phyloP scores from a whole-genome alignment of 2,329 filamentous ascomycete genomes.

The Fusarium nisikadoi region DNA sequence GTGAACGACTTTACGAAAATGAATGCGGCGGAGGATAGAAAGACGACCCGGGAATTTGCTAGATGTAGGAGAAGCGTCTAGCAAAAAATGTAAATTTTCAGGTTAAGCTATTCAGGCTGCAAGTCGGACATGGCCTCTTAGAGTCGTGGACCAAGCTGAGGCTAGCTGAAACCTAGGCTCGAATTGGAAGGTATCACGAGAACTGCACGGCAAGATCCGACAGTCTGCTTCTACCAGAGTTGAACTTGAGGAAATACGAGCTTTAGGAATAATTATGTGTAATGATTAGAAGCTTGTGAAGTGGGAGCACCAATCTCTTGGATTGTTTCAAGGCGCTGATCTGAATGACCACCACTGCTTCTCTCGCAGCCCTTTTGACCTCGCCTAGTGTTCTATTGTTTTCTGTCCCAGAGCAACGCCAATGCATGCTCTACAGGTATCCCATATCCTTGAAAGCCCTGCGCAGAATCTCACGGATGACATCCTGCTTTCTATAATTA shows the following conservation, averaged over 20 bases:
- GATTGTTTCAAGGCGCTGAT: too few relatives aligned
- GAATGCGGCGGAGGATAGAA: rapidly evolving
- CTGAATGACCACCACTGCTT: too few relatives aligned
- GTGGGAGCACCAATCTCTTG: too few relatives aligned
- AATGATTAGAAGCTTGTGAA: too few relatives aligned
- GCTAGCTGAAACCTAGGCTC: background rate
- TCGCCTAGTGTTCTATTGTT: background rate
- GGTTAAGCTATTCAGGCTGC: background rate
- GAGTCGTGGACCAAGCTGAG: background rate
- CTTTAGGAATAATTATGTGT: too few relatives aligned
- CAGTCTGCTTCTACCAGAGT: background rate
- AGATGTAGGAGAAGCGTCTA: background rate
- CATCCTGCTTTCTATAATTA: slow-evolving; percentile 54
- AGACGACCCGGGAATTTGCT: too few relatives aligned
- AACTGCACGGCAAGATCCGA: rapidly evolving
- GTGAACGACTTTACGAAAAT: rapidly evolving
- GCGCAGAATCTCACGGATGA: slow-evolving; percentile 53
- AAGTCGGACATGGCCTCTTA: background rate
- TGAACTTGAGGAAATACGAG: too few relatives aligned
- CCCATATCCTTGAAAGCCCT: slow-evolving; percentile 43
- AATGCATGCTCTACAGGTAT: background rate
- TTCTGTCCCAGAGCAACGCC: rapidly evolving
- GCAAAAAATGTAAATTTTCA: background rate
- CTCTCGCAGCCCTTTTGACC: rapidly evolving
- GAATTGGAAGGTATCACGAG: background rate